Base-by-base conservation (phyloP, 768 basidiomycete genomes). In the Tricholoma saponaceum region DNA sequence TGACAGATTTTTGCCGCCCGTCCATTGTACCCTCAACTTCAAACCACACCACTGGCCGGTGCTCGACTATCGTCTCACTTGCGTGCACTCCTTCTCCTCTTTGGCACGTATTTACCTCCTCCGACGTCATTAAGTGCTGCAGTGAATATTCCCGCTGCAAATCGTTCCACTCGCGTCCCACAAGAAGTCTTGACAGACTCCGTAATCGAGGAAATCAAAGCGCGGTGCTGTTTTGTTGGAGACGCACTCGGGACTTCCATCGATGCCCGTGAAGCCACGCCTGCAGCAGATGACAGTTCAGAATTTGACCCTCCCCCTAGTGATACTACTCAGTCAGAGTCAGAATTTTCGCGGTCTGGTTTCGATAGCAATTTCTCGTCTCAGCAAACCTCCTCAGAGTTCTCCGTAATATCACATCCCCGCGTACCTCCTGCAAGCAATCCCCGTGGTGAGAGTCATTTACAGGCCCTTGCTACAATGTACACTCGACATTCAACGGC, bases 1-100 rank as follows among this genome's bases (percentile, higher is more conserved):
- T 46, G 9, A 25, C 65, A 98, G 96, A 92, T 98, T 62, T 96
- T 87, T 65, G 86, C 91, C 28, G 87, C 95, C 5, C 78, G 96
- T 37, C 96, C 96, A 0, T 74, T 98, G 46, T 97, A 85, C 66
- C 84, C 91, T 14, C 84, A 88, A 51, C 76, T 97, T 7, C 82
- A 83, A 63, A 89, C 93, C 3, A 95, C 95, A 1, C 92, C 96
- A 5, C 73, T 92, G 14, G 95, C 95, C 10, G 95, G 96, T n/a
- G 73, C 81, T 4, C 80, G 84, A n/a, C 77, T 95, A 25, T 86
- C 89, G 2, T 81, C 81, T 9, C 94, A 95, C 62, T 78, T 98
- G 20, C 84, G 89, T 33, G 81, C 85, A 2, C 85, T 99, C 4
- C 78, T 98, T 4, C 82, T 90, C 10, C 81, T 89, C 60, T 95